Evolutionary conservation across 1,284 basidiomycete species (phyloP).

Genomic region (Cutaneotrichosporon sp.): DNA sequence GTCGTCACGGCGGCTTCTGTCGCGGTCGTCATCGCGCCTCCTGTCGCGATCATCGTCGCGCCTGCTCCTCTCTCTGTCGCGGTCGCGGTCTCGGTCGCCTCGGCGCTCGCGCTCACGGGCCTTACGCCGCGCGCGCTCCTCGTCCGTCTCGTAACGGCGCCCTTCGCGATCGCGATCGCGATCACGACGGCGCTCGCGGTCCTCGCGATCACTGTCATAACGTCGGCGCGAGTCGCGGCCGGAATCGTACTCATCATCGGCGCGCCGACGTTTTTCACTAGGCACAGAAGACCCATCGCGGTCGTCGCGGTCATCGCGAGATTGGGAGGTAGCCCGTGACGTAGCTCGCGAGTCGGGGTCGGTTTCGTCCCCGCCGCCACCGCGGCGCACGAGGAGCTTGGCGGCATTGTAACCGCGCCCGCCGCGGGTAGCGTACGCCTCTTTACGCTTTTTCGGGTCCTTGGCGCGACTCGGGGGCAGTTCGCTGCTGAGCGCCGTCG

Average conservation of each 20-base stretch:
- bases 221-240: slow-evolving; percentile 13
- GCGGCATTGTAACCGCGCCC: slow-evolving; percentile 43
- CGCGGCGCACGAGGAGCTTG: slow-evolving; percentile 27
- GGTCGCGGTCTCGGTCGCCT: slow-evolving; percentile 19
- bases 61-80: slow-evolving; percentile 10
- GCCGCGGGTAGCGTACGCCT: slow-evolving; percentile 29
- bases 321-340: slow-evolving; percentile 9
- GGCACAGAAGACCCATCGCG: slow-evolving; percentile 5
- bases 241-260: slow-evolving; percentile 12
- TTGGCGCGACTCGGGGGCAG: slow-evolving; percentile 25
- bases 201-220: slow-evolving; percentile 13
- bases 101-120: slow-evolving; percentile 29
- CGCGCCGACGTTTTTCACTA: slow-evolving; percentile 4
- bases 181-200: slow-evolving; percentile 10
- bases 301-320: slow-evolving; percentile 19
- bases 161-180: slow-evolving; percentile 17
- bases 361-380: slow-evolving; percentile 19
- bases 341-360: slow-evolving; percentile 7
- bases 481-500: slow-evolving; percentile 56
- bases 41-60: slow-evolving; percentile 15
- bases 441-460: slow-evolving; percentile 23
- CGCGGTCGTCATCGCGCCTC: slow-evolving; percentile 12
- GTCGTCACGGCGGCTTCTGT: slow-evolving; percentile 14
- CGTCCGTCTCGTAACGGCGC: slow-evolving; percentile 28
- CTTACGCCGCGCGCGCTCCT: slow-evolving; percentile 32